Percentiles rank a stretch among this genome's conserved stretches.
phyloP scores from a whole-genome alignment of 495 filamentous ascomycete species.

The Aspergillus carlsbadensis region DNA sequence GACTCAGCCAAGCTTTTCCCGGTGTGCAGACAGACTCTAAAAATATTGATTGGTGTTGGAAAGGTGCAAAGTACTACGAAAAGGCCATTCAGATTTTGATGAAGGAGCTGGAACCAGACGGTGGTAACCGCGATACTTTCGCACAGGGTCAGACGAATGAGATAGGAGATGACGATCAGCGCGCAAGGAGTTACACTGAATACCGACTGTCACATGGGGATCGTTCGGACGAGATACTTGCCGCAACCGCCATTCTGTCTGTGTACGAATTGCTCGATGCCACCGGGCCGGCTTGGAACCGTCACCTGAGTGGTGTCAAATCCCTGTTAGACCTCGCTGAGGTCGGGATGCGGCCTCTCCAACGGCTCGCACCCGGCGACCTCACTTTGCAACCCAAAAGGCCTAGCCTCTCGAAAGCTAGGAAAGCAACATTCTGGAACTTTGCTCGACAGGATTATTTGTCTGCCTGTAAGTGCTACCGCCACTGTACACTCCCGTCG shows the following conservation, averaged over 20 bases:
- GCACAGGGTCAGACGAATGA: conserved; percentile 40
- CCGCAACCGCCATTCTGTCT: conserved; percentile 62
- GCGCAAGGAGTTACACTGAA: conserved; percentile 39
- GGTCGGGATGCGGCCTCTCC: conserved; percentile 61
- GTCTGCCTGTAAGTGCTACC: conserved; percentile 55
- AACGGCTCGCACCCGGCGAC: conserved; percentile 39
- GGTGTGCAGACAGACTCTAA: conserved; percentile 48
- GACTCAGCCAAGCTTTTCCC: conserved; percentile 50
- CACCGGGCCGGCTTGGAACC: conserved; percentile 58
- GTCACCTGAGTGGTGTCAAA: conserved; percentile 65
- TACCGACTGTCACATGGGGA: conserved; percentile 40
- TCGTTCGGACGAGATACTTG: conserved; percentile 59
- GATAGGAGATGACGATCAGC: conserved; percentile 35
- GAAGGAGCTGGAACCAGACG: conserved; percentile 54
- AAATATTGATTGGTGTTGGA: conserved; percentile 53
- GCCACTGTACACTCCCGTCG: not conserved
- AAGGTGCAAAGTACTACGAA: conserved; percentile 62
- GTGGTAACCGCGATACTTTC: conserved; percentile 37
- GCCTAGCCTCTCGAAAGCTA: conserved; percentile 50
- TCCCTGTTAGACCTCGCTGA: conserved; percentile 61
- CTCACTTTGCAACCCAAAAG: conserved; percentile 31
- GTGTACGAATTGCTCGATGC: conserved; percentile 65
- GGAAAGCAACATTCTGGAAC: conserved; percentile 64
- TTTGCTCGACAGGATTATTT: conserved; percentile 66
- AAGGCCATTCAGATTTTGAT: conserved; percentile 61